Conservation (phyloP, 495 filamentous ascomycete genomes). For the Hypomontagnella monticulosa region DNA sequence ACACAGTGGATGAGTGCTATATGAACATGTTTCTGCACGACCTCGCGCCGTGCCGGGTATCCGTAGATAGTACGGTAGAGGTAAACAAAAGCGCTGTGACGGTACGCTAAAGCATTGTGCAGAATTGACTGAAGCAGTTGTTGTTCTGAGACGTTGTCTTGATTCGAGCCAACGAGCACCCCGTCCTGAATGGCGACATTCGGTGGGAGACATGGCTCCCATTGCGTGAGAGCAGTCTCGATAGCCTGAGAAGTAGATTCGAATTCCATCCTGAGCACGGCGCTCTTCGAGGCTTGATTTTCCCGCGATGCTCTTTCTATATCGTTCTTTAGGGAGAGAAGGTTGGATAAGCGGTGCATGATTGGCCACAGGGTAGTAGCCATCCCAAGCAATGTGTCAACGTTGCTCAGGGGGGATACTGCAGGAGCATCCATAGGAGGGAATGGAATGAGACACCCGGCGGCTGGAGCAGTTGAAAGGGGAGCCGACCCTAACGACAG, state of each 20-base stretch:
- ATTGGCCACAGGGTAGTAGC: slow-evolving; percentile 70
- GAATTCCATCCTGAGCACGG: slow-evolving; percentile 64
- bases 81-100: slow-evolving; percentile 68
- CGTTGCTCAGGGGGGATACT: slow-evolving; percentile 56
- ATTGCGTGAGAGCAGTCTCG: slow-evolving; percentile 64
- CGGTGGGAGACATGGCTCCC: slow-evolving; percentile 59
- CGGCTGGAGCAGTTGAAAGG: slow-evolving; percentile 60
- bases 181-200: slow-evolving; percentile 20
- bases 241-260: slow-evolving; percentile 64
- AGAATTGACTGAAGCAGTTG: slow-evolving; percentile 58
- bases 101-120: slow-evolving; percentile 70
- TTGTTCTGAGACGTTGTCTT: slow-evolving; percentile 40
- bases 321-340: slow-evolving; percentile 61
- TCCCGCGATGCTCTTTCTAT: slow-evolving; percentile 52
- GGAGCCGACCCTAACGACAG: slow-evolving; percentile 69
- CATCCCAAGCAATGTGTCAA: slow-evolving; percentile 70
- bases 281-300: slow-evolving; percentile 57
- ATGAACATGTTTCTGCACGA: slow-evolving; percentile 62
- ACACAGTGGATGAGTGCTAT: slow-evolving; percentile 62
- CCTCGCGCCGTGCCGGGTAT: slow-evolving; percentile 52
- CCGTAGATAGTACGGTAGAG: slow-evolving; percentile 65
- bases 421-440: slow-evolving; percentile 57
- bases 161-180: slow-evolving; percentile 14
- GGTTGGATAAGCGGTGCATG: slow-evolving; percentile 67
- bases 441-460: slow-evolving; percentile 54